These are phyloP conservation scores for Globisporangium cystogenes DNA, from an alignment of 352 stramenopile genomes.

Conservation along the genomic window DNA sequence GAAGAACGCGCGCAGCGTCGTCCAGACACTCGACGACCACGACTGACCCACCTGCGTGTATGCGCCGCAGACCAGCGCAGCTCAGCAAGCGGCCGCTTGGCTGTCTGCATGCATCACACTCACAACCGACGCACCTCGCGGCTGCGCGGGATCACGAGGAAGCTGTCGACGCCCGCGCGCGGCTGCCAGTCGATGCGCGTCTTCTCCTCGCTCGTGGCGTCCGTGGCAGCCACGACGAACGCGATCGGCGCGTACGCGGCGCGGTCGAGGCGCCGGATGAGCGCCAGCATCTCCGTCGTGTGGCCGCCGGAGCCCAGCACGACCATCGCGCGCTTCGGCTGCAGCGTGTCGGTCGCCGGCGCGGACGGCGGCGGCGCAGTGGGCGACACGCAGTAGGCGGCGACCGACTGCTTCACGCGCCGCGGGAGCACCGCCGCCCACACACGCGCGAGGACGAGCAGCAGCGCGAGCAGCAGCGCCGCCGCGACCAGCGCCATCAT, in stretches of 20 bases:
- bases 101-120: neutral
- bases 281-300: slow-evolving; percentile 94
- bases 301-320: slow-evolving; percentile 88
- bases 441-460: slow-evolving; percentile 7
- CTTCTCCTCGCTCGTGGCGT: slow-evolving; percentile 87
- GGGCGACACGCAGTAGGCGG: slow-evolving; percentile 6
- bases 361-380: neutral
- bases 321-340: slow-evolving; percentile 63
- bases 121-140: slow-evolving; percentile 58
- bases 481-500: slow-evolving; percentile 1
- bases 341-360: neutral
- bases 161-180: slow-evolving; percentile 24
- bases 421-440: slow-evolving; percentile 8
- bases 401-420: slow-evolving; percentile 8
- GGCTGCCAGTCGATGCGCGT: slow-evolving; percentile 64
- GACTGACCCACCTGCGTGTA: slow-evolving; percentile 87
- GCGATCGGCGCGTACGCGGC: slow-evolving; percentile 80
- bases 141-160: slow-evolving; percentile 86
- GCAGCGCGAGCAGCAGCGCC: slow-evolving; percentile 7
- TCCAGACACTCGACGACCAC: slow-evolving; percentile 86
- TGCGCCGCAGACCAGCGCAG: neutral
- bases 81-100: neutral
- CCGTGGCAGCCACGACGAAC: slow-evolving; percentile 89
- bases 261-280: slow-evolving; percentile 82
- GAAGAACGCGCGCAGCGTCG: slow-evolving; percentile 77